Evolutionary conservation across 306 rosid species (phyloP).

Genomic region (Sicyos baderoa): DNA sequence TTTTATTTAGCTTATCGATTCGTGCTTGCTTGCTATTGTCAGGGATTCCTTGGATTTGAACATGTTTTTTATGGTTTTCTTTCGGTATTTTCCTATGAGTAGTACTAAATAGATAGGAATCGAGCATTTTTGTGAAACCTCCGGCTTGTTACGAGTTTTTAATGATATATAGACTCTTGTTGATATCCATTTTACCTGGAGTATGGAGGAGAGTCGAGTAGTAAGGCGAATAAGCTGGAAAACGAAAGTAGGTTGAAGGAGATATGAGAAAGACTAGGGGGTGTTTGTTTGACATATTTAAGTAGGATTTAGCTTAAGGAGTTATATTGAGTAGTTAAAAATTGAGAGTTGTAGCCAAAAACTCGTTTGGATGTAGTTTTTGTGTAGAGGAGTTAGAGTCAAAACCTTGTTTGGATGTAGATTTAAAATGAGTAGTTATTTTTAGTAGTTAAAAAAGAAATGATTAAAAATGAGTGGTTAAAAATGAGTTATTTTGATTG

Average conservation of each 20-base stretch:
- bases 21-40: slow-evolving; percentile 6
- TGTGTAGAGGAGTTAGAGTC: too few species aligned
- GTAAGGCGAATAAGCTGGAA: background rate
- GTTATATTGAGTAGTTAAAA: too few species aligned
- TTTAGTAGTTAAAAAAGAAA: too few species aligned
- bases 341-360: too few species aligned
- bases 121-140: background rate
- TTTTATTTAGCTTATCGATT: background rate
- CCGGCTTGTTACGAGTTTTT: background rate
- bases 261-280: background rate
- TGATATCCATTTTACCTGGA: background rate
- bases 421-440: too few species aligned
- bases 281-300: too few species aligned
- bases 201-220: background rate
- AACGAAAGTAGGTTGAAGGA: background rate
- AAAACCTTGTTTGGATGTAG: too few species aligned
- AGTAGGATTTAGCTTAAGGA: too few species aligned
- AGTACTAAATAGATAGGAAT: background rate
- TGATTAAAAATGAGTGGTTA: too few species aligned
- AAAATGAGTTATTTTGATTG: too few species aligned
- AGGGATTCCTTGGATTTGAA: background rate
- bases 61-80: slow-evolving; percentile 3
- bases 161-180: background rate
- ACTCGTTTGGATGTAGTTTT: too few species aligned
- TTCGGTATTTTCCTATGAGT: background rate